A percentile compares a stretch with the other conserved stretches of the same genome.
Conservation (phyloP, 2,329 filamentous ascomycete species). For the Catunica adiposa region DNA sequence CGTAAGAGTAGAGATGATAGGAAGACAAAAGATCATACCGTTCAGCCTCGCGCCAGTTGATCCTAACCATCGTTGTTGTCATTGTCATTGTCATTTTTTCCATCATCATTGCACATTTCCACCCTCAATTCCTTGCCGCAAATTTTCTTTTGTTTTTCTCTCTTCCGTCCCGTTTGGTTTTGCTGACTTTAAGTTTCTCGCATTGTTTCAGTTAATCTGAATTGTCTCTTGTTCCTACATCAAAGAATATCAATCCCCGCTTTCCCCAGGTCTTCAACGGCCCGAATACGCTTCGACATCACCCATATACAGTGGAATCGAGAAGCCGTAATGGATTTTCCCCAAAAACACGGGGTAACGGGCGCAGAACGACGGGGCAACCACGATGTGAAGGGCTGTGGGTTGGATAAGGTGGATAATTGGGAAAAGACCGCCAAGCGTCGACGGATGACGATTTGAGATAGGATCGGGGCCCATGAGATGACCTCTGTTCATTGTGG, state of each 20-base stretch:
- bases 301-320: neutral
- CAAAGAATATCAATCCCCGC: conserved; percentile 2
- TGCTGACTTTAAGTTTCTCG: neutral
- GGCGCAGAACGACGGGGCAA: neutral
- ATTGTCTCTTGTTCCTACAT: neutral
- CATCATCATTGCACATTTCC: conserved; percentile 3
- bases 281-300: conserved; percentile 12
- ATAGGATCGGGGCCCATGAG: too few relatives aligned
- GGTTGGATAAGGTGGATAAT: too few relatives aligned
- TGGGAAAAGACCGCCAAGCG: too few relatives aligned
- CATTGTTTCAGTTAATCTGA: neutral
- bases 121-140: neutral
- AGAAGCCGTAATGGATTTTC: neutral
- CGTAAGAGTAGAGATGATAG: neutral
- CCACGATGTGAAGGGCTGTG: neutral
- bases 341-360: conserved; percentile 8
- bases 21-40: neutral
- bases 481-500: too few relatives aligned
- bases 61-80: neutral
- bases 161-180: neutral
- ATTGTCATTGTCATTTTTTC: neutral
- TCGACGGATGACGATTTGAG: too few relatives aligned
- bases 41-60: neutral
- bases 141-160: neutral
- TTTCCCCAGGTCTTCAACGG: conserved; percentile 13